phyloP scores from a whole-genome alignment of 1,284 basidiomycete genomes.

The Cystobasidiaceae sp. region DNA sequence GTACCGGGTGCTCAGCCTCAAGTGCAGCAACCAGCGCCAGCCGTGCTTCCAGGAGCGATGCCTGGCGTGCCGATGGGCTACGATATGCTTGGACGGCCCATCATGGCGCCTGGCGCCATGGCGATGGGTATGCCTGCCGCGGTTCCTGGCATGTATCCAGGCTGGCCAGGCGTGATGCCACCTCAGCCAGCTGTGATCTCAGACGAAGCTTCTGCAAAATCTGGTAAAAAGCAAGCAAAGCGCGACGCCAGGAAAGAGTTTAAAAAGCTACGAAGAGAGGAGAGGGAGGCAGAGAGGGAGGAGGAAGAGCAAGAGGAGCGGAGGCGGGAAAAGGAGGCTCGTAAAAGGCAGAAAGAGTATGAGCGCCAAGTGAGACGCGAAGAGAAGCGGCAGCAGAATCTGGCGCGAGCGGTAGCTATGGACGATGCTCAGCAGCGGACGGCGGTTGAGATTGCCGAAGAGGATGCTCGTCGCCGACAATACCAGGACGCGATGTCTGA shows the following conservation, averaged over 20 bases:
- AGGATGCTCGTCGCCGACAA: conserved; percentile 10
- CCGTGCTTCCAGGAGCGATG: not conserved
- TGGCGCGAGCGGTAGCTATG: conserved; percentile 9
- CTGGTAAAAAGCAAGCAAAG: conserved; percentile 17
- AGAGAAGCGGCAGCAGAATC: conserved; percentile 6
- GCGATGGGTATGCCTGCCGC: not conserved
- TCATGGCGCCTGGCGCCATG: conserved; percentile 14
- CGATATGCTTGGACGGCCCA: conserved; percentile 15
- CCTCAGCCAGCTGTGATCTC: not conserved
- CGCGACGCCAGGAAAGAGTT: conserved; percentile 7
- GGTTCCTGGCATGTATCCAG: conserved; percentile 4
- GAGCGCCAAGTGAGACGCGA: conserved; percentile 4
- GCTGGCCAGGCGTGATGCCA: conserved; percentile 12
- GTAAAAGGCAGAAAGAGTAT: not conserved
- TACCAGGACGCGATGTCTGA: not conserved
- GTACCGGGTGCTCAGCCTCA: not conserved
- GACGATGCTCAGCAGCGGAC: conserved; percentile 11
- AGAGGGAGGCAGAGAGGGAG: conserved; percentile 12
- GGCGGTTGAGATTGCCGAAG: conserved; percentile 13
- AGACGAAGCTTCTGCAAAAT: not conserved
- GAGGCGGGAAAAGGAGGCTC: no score
- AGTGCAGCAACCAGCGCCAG: not conserved
- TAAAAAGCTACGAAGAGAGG: conserved; percentile 1
- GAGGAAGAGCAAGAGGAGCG: no score
- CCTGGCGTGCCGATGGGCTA: conserved; percentile 22